Evolutionary conservation across 148 eudicot genomes (phyloP).

Genomic region (Camellia granthamiana): DNA sequence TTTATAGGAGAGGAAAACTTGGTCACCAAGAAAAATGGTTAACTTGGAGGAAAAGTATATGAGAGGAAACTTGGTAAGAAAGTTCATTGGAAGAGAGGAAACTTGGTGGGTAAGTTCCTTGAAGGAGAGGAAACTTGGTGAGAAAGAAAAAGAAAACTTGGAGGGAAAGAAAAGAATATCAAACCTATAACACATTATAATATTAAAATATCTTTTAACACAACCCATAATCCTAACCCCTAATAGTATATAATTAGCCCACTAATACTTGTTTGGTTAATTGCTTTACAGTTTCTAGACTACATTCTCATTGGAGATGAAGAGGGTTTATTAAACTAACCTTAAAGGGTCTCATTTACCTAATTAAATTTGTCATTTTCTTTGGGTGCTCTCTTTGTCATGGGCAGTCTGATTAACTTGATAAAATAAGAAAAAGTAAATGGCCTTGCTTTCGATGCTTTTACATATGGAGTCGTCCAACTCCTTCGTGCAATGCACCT

Average conservation of each 20-base stretch:
- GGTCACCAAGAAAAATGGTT: too few species aligned
- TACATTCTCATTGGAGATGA: constrained; percentile 18
- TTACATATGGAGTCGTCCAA: background rate
- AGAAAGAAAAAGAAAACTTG: too few species aligned
- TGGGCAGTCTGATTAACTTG: constrained; percentile 1
- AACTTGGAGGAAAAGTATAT: too few species aligned
- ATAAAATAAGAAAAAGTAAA: background rate
- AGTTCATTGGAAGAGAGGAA: too few species aligned
- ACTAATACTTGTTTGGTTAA: constrained; percentile 5
- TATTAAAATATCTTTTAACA: too few species aligned
- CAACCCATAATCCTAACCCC: background rate
- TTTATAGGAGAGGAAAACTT: too few species aligned
- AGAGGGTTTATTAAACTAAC: constrained; percentile 24
- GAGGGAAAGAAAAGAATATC: too few species aligned
- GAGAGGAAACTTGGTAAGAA: too few species aligned
- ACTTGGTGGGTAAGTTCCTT: too few species aligned
- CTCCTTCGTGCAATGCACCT: constrained; percentile 10
- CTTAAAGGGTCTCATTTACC: constrained; percentile 25
- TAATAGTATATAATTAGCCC: constrained; percentile 1
- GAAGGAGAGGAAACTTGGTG: too few species aligned
- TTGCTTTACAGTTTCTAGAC: constrained; percentile 5
- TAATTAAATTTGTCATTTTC: constrained; percentile 10
- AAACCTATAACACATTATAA: too few species aligned
- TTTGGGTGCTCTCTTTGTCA: background rate
- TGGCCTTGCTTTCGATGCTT: constrained; percentile 12